phyloP scores from a whole-genome alignment of 148 eudicot species.

The Hydrangea macrophylla region DNA sequence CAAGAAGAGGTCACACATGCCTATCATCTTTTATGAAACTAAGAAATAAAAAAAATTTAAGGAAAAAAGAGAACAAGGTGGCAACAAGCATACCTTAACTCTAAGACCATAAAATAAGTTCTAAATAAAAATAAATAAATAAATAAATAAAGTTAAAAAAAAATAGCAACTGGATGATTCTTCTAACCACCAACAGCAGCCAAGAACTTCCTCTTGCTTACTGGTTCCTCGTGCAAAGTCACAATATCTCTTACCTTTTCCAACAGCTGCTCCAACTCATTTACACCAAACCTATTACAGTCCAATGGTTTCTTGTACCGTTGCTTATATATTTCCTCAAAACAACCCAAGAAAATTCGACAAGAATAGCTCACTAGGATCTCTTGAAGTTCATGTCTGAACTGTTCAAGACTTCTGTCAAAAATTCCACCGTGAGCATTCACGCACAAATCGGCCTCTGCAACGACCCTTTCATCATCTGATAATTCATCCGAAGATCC shows the following conservation, averaged over 20 bases:
- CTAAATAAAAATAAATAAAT: too few relatives aligned
- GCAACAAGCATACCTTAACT: slow-evolving; percentile 1
- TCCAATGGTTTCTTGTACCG: slow-evolving; percentile 67
- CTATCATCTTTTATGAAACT: background rate
- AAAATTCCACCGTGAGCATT: slow-evolving; percentile 15
- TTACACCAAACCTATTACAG: slow-evolving; percentile 59
- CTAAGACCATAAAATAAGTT: slow-evolving; percentile 12
- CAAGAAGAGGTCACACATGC: background rate
- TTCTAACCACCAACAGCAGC: slow-evolving; percentile 50
- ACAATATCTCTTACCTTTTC: slow-evolving; percentile 75
- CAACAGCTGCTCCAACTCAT: slow-evolving; percentile 63
- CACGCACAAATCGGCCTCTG: slow-evolving; percentile 19
- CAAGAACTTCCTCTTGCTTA: slow-evolving; percentile 57
- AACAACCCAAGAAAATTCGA: slow-evolving; percentile 49
- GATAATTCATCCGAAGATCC: slow-evolving; percentile 83
- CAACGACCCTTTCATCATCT: slow-evolving; percentile 59
- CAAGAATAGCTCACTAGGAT: slow-evolving; percentile 82
- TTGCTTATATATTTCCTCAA: slow-evolving; percentile 78
- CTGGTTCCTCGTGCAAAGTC: slow-evolving; percentile 58
- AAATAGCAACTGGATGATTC: background rate
- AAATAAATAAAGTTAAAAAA: background rate
- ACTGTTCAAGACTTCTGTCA: slow-evolving; percentile 39
- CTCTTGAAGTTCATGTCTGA: slow-evolving; percentile 84
- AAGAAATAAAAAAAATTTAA: background rate
- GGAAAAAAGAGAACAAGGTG: background rate